Base-by-base conservation (phyloP, 768 basidiomycete species). In the Phaeotremella skinneri region DNA sequence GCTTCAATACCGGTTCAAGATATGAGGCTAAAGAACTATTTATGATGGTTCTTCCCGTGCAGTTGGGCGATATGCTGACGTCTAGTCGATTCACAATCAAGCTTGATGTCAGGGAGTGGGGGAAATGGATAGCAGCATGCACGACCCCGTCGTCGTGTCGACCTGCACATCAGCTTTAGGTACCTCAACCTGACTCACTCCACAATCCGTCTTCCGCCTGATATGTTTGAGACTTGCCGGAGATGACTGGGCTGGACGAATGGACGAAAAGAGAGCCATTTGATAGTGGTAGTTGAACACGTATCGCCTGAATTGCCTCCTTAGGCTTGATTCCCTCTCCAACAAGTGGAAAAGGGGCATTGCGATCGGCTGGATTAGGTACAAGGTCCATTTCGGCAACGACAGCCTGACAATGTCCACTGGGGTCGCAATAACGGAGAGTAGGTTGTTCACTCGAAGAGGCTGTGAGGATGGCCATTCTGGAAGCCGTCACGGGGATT, bases 321-420 rank as follows among this genome's bases (percentile, higher is more conserved):
- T 62, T 59, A 13, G 55, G 21, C 34, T 58, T 58, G 31, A 69
- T 52, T 0, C 73, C 73, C 55, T 72, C 69, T 11, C 73, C 73
- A 2, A 58, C 58, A 7, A 68, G 31, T 2, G 73, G 71, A 45
- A 75, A 75, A 2, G 62, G 62, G 16, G 42, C 52, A 9, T 51
- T 16, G 2, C 3, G 21, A 25, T 59, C 34, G 9, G 21, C 11
- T 3, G 57, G 58, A 23, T 11, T 14, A n/a, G 23, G 61, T 41
- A 49, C 64, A 25, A 45, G 42, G 11, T 48, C 48, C 17, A 23
- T 23, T 3, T n/a, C 25, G 25, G 9, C 39, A 21, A 23, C 23
- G 14, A 57, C 14, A 4, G 14, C 30, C 37, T 39, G 25, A 37
- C 63, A 60, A 2, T 21, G 14, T 39, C 21, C 53, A 13, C 4